Conservation (phyloP, 257 asterid species). For the Linderniella brevidens region DNA sequence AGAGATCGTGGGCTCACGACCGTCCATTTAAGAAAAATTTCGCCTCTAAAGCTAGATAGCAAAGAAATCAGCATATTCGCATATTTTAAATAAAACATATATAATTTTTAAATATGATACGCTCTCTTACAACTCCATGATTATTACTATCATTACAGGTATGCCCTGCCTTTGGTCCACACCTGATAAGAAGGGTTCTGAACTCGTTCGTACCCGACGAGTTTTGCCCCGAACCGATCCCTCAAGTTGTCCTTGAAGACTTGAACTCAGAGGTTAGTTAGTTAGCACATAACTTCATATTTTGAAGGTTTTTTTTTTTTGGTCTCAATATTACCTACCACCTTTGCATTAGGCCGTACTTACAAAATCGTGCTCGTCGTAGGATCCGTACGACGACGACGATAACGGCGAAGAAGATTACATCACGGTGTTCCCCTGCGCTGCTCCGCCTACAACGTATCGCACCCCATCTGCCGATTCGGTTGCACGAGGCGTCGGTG, state of each 20-base stretch:
- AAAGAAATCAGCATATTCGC: too few relatives aligned
- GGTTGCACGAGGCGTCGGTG: slow-evolving; percentile 22
- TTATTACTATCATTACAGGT: slow-evolving; percentile 21
- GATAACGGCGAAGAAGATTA: slow-evolving; percentile 33
- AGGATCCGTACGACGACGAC: slow-evolving; percentile 36
- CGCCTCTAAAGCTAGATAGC: too few relatives aligned
- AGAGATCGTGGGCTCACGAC: too few relatives aligned
- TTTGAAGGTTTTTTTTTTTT: neutral
- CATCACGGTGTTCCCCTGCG: slow-evolving; percentile 38
- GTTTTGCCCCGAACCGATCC: slow-evolving; percentile 65
- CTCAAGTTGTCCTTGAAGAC: slow-evolving; percentile 6
- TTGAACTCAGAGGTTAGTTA: slow-evolving; percentile 4
- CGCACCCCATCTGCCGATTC: slow-evolving; percentile 31
- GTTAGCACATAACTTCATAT: neutral
- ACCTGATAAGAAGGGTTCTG: slow-evolving; percentile 50
- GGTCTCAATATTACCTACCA: neutral
- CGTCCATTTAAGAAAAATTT: too few relatives aligned
- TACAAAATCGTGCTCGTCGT: too few relatives aligned
- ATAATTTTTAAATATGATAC: too few relatives aligned
- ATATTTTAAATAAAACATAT: too few relatives aligned
- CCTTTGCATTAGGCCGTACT: too few relatives aligned
- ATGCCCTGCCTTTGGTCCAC: slow-evolving; percentile 56
- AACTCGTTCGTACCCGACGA: slow-evolving; percentile 54
- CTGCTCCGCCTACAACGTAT: slow-evolving; percentile 40
- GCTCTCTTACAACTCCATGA: too few relatives aligned